These are phyloP conservation scores for Porodaedalea pini DNA, from an alignment of 1,284 basidiomycete genomes.

Conservation along the genomic window DNA sequence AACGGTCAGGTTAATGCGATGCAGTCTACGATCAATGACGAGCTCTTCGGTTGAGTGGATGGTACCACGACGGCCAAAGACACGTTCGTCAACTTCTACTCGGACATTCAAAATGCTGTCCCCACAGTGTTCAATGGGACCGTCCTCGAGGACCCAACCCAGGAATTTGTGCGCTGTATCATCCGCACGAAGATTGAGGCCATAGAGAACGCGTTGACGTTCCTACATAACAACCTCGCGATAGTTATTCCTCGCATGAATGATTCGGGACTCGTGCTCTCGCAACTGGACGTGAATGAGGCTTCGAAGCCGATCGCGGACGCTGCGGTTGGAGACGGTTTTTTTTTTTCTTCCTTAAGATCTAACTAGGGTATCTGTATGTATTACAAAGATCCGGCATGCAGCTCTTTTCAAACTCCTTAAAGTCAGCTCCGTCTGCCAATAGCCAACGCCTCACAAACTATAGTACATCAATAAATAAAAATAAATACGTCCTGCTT, in stretches of 20 bases:
- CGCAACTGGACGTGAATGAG: conserved; percentile 65
- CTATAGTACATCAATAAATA: no score
- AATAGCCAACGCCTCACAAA: no score
- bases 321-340: conserved; percentile 68
- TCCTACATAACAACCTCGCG: conserved; percentile 84
- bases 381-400: no score
- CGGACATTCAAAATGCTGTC: conserved; percentile 69
- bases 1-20: conserved; percentile 69
- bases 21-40: conserved; percentile 77
- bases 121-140: conserved; percentile 77
- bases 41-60: conserved; percentile 92
- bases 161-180: conserved; percentile 85
- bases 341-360: no score
- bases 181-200: conserved; percentile 86
- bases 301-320: conserved; percentile 71
- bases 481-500: no score
- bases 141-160: conserved; percentile 75
- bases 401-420: no score
- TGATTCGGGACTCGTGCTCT: conserved; percentile 71
- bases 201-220: conserved; percentile 85
- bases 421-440: no score
- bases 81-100: conserved; percentile 73
- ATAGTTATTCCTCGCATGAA: conserved; percentile 77
- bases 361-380: no score
- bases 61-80: conserved; percentile 84